Evolutionary conservation across 352 stramenopile species (phyloP).

Genomic region (Phytophthora uliginosa): DNA sequence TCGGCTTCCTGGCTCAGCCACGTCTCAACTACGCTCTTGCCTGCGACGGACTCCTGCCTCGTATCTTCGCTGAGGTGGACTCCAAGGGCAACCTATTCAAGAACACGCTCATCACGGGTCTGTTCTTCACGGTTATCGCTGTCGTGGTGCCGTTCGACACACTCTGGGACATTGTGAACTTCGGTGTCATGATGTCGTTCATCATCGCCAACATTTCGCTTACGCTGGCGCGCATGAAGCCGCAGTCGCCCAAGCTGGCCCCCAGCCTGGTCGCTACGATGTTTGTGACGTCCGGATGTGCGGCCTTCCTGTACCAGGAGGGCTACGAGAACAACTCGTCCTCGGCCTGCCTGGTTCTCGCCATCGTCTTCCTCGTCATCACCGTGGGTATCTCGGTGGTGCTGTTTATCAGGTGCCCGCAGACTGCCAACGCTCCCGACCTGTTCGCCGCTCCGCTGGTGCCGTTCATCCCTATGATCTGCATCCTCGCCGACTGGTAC

Average conservation of each 20-base stretch:
- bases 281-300: conserved; percentile 43
- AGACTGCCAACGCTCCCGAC: conserved; percentile 36
- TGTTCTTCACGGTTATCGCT: conserved; percentile 76
- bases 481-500: conserved; percentile 75
- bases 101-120: conserved; percentile 78
- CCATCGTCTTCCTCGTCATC: conserved; percentile 55
- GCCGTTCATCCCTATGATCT: conserved; percentile 63
- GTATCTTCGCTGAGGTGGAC: conserved; percentile 89
- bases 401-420: conserved; percentile 61
- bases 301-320: conserved; percentile 69
- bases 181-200: conserved; percentile 90
- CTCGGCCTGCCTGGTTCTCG: conserved; percentile 46
- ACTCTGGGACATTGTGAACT: conserved; percentile 91
- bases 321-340: conserved; percentile 58
- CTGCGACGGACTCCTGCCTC: conserved; percentile 94
- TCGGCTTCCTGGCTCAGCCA: conserved; percentile 95
- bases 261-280: conserved; percentile 45
- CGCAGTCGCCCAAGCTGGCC: conserved; percentile 55
- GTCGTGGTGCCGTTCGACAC: conserved; percentile 81
- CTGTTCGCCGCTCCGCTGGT: conserved; percentile 64
- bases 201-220: conserved; percentile 85
- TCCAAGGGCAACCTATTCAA: conserved; percentile 82
- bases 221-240: conserved; percentile 65
- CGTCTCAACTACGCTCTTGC: conserved; percentile 94
- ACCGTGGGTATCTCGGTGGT: conserved; percentile 43